Conservation (phyloP, 2,329 filamentous ascomycete species). For the Monosporascus sp. region DNA sequence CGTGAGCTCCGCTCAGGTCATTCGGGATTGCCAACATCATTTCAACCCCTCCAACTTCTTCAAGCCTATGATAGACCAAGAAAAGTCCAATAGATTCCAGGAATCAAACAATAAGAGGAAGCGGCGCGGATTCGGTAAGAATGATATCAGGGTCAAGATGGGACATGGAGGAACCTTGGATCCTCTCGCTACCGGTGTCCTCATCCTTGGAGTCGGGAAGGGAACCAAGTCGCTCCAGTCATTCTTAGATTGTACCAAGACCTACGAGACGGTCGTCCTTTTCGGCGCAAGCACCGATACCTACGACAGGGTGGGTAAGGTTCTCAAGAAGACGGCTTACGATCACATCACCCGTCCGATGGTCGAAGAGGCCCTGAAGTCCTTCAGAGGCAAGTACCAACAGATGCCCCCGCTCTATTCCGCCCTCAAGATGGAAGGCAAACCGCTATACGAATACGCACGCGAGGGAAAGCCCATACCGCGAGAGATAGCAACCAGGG, state of each 20-base stretch:
- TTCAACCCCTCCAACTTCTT: constrained; percentile 82
- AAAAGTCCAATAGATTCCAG: constrained; percentile 49
- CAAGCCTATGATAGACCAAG: constrained; percentile 66
- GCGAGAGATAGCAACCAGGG: constrained; percentile 73
- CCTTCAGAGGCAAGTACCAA: constrained; percentile 77
- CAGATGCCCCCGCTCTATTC: constrained; percentile 93
- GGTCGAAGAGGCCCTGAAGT: constrained; percentile 70
- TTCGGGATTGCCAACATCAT: constrained; percentile 78
- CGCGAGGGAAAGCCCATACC: constrained; percentile 84
- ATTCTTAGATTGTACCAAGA: constrained; percentile 87
- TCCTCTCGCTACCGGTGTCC: constrained; percentile 85
- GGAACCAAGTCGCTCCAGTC: constrained; percentile 78
- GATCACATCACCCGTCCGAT: constrained; percentile 74
- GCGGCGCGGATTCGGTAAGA: constrained; percentile 53
- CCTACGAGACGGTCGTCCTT: constrained; percentile 82
- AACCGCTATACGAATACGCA: constrained; percentile 94
- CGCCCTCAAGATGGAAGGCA: constrained; percentile 87
- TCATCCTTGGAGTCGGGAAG: constrained; percentile 81
- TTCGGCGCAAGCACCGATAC: constrained; percentile 92
- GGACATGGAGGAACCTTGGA: constrained; percentile 95
- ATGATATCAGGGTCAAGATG: constrained; percentile 74
- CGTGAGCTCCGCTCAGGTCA: constrained; percentile 82
- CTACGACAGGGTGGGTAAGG: constrained; percentile 82
- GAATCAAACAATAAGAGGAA: constrained; percentile 57
- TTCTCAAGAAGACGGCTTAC: constrained; percentile 70